Base-by-base conservation (phyloP, 1,139 yeast genomes). In the Candida sp. region DNA sequence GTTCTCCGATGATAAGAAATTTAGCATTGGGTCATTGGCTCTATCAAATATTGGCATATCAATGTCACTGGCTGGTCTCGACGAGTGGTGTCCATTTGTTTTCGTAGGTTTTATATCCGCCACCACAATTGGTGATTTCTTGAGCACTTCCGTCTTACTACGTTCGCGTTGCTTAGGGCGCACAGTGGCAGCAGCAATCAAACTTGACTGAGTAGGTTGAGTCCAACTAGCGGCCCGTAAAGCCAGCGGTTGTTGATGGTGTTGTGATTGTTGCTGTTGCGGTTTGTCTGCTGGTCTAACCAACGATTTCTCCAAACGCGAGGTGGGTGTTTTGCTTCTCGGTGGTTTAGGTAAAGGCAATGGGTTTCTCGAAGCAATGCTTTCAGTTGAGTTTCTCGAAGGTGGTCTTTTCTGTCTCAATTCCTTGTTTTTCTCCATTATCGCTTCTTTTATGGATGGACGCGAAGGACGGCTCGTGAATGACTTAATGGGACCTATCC, bases 391-490 rank as follows among this genome's bases (percentile, higher is more conserved):
- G 26, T 27, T 39, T 38, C 72, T 57, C 12, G 75, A 67, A 3
- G 65, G 51, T 1, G 73, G 67, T 38, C 75, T 56, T 42, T 61
- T 65, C 5, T 52, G 51, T 47, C 65, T 60, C 31, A 72, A 51
- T 49, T 73, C 78, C 50, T 61, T 69, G 46, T 73, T 73, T 44
- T 65, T 67, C 7, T 73, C 75, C 26, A 69, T 61, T 4, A 73
- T 72, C 3, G 71, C 54, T 40, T 72, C 77, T 48, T 65, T 70
- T 11, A 75, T 60, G 0, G 77, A 71, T 0, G 74, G 69, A 9
- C 71, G 59, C 1, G 65, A 53, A 47, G 49, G 37, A 9, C 46
- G 51, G 12, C 38, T 26, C 4, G 49, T 27, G 23, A 48, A 41
- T 9, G 52, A 38, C 38, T 50, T 51, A 6, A 49, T 41, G 3